Evolutionary conservation across 2,329 filamentous ascomycete genomes (phyloP).

Genomic region (Pseudogymnoascus sp.): DNA sequence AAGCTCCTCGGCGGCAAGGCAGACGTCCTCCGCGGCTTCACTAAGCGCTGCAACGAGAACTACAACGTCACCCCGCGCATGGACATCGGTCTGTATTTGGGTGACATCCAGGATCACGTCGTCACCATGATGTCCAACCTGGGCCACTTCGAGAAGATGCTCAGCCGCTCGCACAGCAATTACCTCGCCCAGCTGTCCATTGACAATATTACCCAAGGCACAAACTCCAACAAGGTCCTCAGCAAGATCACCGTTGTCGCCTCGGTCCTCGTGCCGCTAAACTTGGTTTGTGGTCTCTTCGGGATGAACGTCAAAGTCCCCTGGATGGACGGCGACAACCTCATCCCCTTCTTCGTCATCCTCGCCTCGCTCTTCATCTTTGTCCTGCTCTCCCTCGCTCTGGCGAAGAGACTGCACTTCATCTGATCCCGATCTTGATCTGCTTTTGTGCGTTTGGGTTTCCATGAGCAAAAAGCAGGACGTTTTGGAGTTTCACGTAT

Average conservation of each 20-base stretch:
- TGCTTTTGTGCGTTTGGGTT: background rate
- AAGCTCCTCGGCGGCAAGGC: conserved; percentile 92
- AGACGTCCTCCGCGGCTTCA: conserved; percentile 96
- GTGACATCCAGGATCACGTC: conserved; percentile 97
- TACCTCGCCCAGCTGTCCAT: conserved; percentile 93
- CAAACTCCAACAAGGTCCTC: conserved; percentile 77
- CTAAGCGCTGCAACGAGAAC: conserved; percentile 96
- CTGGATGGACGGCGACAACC: conserved; percentile 39
- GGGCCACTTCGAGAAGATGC: conserved; percentile 94
- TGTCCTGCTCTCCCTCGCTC: conserved; percentile 20
- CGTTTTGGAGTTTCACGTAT: background rate
- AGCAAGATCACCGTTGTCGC: conserved; percentile 93
- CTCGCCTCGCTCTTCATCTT: conserved; percentile 50
- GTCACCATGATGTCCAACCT: conserved; percentile 98
- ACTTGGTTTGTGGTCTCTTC: conserved; percentile 63
- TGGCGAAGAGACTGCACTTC: conserved; percentile 25
- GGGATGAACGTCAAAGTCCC: conserved; percentile 82
- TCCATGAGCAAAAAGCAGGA: background rate
- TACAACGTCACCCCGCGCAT: conserved; percentile 92
- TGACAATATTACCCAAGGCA: conserved; percentile 82
- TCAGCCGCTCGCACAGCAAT: conserved; percentile 88
- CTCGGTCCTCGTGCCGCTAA: conserved; percentile 92
- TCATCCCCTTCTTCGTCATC: conserved; percentile 55
- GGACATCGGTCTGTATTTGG: conserved; percentile 92
- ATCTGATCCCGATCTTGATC: conserved; percentile 18